Percentiles rank a stretch among this genome's conserved stretches.
These are phyloP conservation scores for Phaeoacremonium minimum DNA, from an alignment of 2,329 filamentous ascomycete genomes.

Conservation along the genomic window DNA sequence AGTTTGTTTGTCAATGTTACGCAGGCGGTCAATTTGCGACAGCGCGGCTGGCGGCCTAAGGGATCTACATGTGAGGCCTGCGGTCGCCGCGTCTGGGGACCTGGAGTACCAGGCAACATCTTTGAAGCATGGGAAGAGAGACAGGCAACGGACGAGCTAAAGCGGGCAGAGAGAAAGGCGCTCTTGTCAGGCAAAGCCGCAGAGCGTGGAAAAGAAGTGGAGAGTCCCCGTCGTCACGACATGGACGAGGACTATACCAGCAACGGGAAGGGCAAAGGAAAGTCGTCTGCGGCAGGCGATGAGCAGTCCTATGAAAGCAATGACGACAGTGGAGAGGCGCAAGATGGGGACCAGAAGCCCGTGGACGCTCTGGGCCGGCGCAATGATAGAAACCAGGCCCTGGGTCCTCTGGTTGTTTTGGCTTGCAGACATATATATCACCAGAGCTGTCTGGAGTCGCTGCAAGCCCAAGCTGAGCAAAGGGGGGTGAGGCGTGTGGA, in stretches of 20 bases:
- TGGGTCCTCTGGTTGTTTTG: constrained; percentile 63
- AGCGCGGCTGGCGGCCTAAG: constrained; percentile 83
- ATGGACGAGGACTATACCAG: constrained; percentile 16
- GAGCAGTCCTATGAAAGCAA: constrained; percentile 26
- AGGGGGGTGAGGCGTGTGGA: constrained; percentile 36
- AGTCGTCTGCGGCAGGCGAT: constrained; percentile 21
- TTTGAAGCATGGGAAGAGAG: constrained; percentile 79
- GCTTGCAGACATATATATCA: constrained; percentile 71
- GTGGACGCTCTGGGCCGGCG: constrained; percentile 17
- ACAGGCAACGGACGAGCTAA: constrained; percentile 41
- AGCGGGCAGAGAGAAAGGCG: constrained; percentile 38
- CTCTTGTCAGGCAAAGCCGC: constrained; percentile 7
- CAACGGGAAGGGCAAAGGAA: constrained; percentile 29
- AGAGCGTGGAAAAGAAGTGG: constrained; percentile 11
- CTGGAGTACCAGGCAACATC: constrained; percentile 70
- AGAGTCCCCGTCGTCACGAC: constrained; percentile 18
- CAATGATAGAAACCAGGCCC: constrained; percentile 40
- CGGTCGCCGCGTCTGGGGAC: constrained; percentile 79
- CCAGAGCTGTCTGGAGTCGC: constrained; percentile 62
- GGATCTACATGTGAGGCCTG: constrained; percentile 88
- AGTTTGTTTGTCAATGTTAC: constrained; percentile 83
- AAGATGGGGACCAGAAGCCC: too few relatives aligned
- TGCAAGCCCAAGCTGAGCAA: constrained; percentile 44
- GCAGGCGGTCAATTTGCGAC: constrained; percentile 68
- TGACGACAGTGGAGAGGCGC: too few relatives aligned